Percentiles rank a stretch among this genome's conserved stretches.
Evolutionary conservation across 2,329 filamentous ascomycete species (phyloP).

Genomic region (Penicillium hesseltinei): DNA sequence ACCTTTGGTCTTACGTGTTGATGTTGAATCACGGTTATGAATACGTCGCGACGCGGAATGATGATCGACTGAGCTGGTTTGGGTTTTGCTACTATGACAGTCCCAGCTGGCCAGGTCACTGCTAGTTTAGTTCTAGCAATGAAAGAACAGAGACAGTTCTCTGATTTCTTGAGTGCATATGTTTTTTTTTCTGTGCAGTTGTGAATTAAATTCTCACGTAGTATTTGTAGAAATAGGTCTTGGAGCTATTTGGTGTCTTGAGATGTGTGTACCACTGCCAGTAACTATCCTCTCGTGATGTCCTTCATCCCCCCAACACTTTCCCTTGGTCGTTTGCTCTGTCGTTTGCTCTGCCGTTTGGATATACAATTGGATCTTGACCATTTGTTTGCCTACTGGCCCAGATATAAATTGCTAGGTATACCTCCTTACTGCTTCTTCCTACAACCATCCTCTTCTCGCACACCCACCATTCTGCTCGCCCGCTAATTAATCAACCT

Average conservation of each 20-base stretch:
- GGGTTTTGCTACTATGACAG: constrained; percentile 5
- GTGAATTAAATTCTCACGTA: background rate
- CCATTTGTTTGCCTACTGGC: background rate
- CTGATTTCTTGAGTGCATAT: constrained; percentile 5
- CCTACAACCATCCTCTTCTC: background rate
- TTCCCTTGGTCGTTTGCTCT: no score
- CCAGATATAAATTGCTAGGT: background rate
- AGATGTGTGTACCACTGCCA: background rate
- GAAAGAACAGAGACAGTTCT: constrained; percentile 12
- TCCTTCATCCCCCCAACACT: background rate
- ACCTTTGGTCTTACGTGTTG: constrained; percentile 21
- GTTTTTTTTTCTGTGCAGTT: background rate
- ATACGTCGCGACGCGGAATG: constrained; percentile 28
- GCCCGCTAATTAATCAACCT: background rate
- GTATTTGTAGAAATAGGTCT: background rate
- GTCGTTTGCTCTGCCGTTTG: no score
- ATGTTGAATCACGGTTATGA: constrained; percentile 28
- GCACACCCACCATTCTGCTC: background rate
- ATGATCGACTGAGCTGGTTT: constrained; percentile 14
- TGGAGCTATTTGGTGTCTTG: no score
- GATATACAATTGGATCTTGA: no score
- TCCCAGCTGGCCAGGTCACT: constrained; percentile 9
- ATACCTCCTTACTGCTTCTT: background rate
- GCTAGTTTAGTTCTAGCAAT: constrained; percentile 24
- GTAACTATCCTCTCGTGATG: no score